A percentile compares a stretch with the other conserved stretches of the same genome.
These are phyloP conservation scores for Dothideomycetes sp. DNA, from an alignment of 2,329 filamentous ascomycete genomes.

Conservation along the genomic window DNA sequence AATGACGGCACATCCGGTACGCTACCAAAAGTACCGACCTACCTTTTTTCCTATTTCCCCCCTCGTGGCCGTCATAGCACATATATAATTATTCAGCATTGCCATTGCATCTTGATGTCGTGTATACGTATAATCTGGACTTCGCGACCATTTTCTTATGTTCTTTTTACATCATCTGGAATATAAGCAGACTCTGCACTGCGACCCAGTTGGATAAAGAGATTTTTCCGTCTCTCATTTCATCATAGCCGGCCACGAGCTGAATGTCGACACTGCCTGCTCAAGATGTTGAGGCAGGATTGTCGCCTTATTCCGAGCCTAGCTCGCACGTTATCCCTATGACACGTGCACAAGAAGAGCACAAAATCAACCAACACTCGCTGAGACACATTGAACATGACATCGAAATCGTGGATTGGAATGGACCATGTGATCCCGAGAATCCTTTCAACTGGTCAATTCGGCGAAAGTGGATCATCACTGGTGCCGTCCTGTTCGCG, in stretches of 20 bases:
- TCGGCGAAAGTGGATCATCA: conserved; percentile 22
- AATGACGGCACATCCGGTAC: too few relatives aligned
- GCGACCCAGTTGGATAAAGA: too few relatives aligned
- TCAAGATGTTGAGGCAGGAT: background rate
- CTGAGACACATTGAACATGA: conserved; percentile 6
- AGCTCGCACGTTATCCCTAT: background rate
- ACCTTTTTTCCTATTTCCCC: too few relatives aligned
- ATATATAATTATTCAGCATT: too few relatives aligned
- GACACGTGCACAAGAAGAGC: background rate
- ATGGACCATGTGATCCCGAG: conserved; percentile 34
- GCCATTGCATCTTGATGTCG: too few relatives aligned
- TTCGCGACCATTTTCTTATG: too few relatives aligned
- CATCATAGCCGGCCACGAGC: background rate
- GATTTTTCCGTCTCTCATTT: conserved; percentile 2
- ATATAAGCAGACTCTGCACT: too few relatives aligned
- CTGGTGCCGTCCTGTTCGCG: conserved; percentile 19
- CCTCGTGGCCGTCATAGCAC: too few relatives aligned
- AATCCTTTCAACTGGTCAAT: conserved; percentile 25
- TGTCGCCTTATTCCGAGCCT: background rate
- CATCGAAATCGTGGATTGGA: conserved; percentile 23
- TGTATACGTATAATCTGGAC: too few relatives aligned
- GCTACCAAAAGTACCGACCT: too few relatives aligned
- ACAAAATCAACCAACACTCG: background rate
- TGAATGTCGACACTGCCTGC: background rate
- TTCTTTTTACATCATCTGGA: too few relatives aligned